phyloP scores from a whole-genome alignment of 345 rosid genomes.

The Murraya koenigii region DNA sequence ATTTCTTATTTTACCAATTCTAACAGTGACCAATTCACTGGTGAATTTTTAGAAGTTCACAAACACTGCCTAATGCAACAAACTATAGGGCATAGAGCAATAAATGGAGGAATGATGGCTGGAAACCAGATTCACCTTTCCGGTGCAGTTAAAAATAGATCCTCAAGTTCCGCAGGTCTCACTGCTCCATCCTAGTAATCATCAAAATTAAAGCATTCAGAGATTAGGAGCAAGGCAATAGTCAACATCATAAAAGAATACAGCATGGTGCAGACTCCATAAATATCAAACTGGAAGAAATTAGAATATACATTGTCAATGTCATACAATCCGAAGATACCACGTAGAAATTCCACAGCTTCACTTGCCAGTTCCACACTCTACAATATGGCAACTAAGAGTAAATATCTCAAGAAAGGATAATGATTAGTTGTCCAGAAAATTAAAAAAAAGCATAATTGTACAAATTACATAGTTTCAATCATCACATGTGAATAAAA shows the following conservation, averaged over 20 bases:
- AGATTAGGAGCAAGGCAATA: background rate
- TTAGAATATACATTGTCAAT: constrained; percentile 56
- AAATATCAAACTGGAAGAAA: background rate
- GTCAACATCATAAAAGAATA: background rate
- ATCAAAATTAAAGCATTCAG: constrained; percentile 25
- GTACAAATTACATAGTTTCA: background rate
- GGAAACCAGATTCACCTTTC: constrained; percentile 45
- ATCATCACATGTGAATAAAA: background rate
- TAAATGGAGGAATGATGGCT: background rate
- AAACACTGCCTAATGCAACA: background rate
- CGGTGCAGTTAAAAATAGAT: constrained; percentile 76
- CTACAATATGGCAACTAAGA: constrained; percentile 34
- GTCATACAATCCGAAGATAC: constrained; percentile 65
- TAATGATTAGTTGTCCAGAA: background rate
- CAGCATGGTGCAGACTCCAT: background rate
- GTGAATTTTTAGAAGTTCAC: too few species aligned
- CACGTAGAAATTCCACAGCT: constrained; percentile 58
- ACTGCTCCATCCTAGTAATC: constrained; percentile 67
- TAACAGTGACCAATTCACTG: background rate
- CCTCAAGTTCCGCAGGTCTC: constrained; percentile 57
- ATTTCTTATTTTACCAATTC: background rate
- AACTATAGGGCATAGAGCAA: constrained; percentile 5
- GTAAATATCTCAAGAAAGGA: background rate
- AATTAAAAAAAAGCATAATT: constrained; percentile 1
- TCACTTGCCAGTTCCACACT: constrained; percentile 68